Conservation (phyloP, 352 stramenopile genomes). For the Phytophthora macrochlamydospora region DNA sequence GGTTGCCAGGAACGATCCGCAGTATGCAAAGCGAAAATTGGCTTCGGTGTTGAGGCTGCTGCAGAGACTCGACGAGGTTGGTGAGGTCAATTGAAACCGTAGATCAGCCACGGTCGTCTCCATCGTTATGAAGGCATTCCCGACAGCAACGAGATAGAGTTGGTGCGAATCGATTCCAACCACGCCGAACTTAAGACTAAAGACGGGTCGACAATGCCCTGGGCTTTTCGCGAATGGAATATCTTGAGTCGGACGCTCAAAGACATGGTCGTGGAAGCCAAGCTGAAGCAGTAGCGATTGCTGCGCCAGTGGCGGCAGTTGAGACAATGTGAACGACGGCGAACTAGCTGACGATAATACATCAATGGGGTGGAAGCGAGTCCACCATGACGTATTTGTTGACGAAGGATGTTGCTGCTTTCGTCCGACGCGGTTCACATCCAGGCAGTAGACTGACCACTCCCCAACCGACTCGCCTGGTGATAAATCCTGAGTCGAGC, state of each 20-base stretch:
- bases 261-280: constrained; percentile 24
- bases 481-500: background rate
- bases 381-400: constrained; percentile 22
- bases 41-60: background rate
- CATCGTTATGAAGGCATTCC: constrained; percentile 15
- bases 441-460: constrained; percentile 25
- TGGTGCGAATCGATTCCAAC: constrained; percentile 6
- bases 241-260: constrained; percentile 23
- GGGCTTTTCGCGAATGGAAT: constrained; percentile 6
- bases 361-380: constrained; percentile 16
- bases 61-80: constrained; percentile 6
- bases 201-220: background rate
- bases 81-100: constrained; percentile 10
- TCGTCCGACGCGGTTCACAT: constrained; percentile 19
- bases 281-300: constrained; percentile 36
- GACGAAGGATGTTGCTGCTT: background rate
- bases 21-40: constrained; percentile 40
- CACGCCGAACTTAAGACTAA: constrained; percentile 33
- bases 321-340: background rate
- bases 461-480: constrained; percentile 3
- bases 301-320: constrained; percentile 19
- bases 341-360: background rate
- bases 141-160: constrained; percentile 17
- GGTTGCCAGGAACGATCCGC: constrained; percentile 25
- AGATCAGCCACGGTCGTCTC: constrained; percentile 26